Conservation (phyloP, 1,284 basidiomycete genomes). For the Neotropicomus parvogracilis region DNA sequence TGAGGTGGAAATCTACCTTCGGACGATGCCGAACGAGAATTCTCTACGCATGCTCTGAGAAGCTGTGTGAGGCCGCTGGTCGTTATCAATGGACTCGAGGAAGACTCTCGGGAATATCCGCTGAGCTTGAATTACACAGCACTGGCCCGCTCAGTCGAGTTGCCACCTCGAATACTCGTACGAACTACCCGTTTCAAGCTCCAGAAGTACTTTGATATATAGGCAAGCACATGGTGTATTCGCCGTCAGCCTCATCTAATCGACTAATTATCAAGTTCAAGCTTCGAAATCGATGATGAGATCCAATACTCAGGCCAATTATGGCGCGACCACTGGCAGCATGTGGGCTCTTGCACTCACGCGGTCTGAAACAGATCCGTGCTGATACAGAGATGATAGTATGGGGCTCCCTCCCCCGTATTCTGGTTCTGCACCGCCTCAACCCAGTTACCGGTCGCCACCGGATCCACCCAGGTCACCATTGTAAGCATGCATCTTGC, state of each 20-base stretch:
- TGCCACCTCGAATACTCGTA: not conserved
- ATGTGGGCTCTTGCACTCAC: not conserved
- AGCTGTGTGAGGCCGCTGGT: too few species aligned
- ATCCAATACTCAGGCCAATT: not conserved
- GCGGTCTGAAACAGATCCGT: not conserved
- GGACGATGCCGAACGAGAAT: too few species aligned
- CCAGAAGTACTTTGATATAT: not conserved
- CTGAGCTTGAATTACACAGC: too few species aligned
- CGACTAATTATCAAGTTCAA: not conserved
- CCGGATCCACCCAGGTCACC: not conserved
- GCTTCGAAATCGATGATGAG: not conserved
- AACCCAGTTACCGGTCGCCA: not conserved
- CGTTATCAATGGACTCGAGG: too few species aligned
- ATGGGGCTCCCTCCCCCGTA: slow-evolving; percentile 13
- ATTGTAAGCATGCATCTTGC: slow-evolving; percentile 8
- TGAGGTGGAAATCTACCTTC: too few species aligned
- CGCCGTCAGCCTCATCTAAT: not conserved
- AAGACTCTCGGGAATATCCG: too few species aligned
- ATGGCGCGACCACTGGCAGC: slow-evolving; percentile 15
- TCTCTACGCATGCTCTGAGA: too few species aligned
- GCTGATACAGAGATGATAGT: slow-evolving; percentile 1
- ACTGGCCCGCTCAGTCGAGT: not conserved
- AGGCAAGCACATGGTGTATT: not conserved
- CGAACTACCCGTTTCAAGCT: not conserved
- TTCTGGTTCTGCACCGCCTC: not conserved